Conservation (phyloP, 768 basidiomycete species). For the Pleurotus eryngii region DNA sequence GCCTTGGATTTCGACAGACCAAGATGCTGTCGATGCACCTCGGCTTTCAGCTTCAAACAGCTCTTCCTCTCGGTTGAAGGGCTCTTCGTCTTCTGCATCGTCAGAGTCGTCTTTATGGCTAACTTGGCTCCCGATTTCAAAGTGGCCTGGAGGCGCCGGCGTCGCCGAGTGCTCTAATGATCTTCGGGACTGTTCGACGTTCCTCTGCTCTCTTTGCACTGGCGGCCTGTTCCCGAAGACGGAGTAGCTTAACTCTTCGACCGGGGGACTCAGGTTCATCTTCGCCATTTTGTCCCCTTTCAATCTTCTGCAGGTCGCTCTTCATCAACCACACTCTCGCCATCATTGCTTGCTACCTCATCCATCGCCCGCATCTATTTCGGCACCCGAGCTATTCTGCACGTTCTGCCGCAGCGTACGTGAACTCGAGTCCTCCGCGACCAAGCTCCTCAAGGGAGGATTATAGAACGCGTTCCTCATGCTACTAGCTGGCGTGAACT, state of each 20-base stretch:
- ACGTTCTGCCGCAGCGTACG: slow-evolving; percentile 16
- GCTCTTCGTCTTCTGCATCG: slow-evolving; percentile 17
- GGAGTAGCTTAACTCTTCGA: slow-evolving; percentile 20
- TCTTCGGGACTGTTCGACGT: slow-evolving; percentile 5
- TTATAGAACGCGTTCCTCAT: slow-evolving; percentile 67
- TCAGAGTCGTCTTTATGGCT: slow-evolving; percentile 36
- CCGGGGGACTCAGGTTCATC: slow-evolving; percentile 17
- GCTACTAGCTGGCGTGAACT: slow-evolving; percentile 48
- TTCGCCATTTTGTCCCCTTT: slow-evolving; percentile 12
- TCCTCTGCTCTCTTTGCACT: slow-evolving; percentile 9
- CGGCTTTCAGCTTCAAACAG: neutral
- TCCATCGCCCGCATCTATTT: slow-evolving; percentile 9
- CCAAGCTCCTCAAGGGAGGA: slow-evolving; percentile 32
- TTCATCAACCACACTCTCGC: slow-evolving; percentile 14
- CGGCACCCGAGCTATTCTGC: slow-evolving; percentile 1
- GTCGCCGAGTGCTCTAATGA: slow-evolving; percentile 17
- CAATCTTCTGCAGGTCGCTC: slow-evolving; percentile 11
- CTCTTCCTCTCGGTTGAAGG: slow-evolving; percentile 25
- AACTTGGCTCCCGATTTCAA: slow-evolving; percentile 16
- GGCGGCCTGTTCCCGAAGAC: slow-evolving; percentile 25
- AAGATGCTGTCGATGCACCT: slow-evolving; percentile 15
- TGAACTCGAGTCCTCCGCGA: slow-evolving; percentile 1
- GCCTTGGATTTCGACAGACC: neutral
- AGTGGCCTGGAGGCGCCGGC: slow-evolving; percentile 44
- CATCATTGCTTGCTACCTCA: neutral